Base-by-base conservation (phyloP, 306 rosid genomes). In the Myrica gale region DNA sequence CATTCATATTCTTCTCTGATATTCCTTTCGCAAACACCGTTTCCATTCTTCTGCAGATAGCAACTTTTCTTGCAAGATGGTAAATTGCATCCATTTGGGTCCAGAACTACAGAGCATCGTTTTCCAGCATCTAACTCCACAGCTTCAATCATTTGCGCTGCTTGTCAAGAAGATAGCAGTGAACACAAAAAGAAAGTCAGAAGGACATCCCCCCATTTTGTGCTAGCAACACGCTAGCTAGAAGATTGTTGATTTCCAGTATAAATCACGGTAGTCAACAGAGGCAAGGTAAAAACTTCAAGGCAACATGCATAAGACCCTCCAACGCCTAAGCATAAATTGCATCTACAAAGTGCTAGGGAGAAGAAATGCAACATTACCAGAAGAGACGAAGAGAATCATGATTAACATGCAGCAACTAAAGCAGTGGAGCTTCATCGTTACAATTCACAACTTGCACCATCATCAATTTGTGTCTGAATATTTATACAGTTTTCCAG, bases 21-120 rank as follows among this genome's bases (percentile, higher is more conserved):
- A 60, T 67, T 68, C 5, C 37, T 67, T n/a, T 68, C 53, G 54
- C 80, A 76, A 2, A 42, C 68, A 32, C 80, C 80, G 54, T 53
- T 76, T 43, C 80, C 80, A 43, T 76, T 76, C 23, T 76, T 76
- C 2, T 20, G 68, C 9, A 41, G 46, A 76, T 68, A 56, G 45
- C 74, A 76, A 21, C 51, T 68, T 53, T 76, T 32, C 68, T 42
- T 76, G 51, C 80, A 76, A 43, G 63, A 39, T 12, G 46, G 1
- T 5, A 76, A 45, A 19, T 76, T 23, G 47, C 80, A 76, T 15
- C 23, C 56, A 8, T 68, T 52, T 6, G 74, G 74, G 43, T 76
- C 74, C 56, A 76, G 21, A 43, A 68, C 43, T 5, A 46, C 37
- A 54, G 55, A 53, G 68, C 74, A 76, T 52, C 80, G 68, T 45